Conservation (phyloP, 2,329 filamentous ascomycete genomes). For the Phialocephala subalpina region DNA sequence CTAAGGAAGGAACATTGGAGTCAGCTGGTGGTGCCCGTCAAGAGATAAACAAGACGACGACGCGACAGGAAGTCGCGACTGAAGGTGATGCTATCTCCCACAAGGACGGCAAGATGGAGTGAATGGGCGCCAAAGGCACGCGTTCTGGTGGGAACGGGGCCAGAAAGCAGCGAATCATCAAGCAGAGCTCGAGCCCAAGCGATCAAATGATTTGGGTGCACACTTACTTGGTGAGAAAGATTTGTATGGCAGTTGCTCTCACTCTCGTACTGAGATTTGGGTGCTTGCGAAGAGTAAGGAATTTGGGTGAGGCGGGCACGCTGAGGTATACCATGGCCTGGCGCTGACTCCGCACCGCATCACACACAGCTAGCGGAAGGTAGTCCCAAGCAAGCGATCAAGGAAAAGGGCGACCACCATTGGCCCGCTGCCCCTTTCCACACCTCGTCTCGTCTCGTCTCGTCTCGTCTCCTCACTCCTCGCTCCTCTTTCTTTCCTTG, state of each 20-base stretch:
- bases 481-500: too few relatives aligned
- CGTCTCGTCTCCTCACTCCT: too few relatives aligned
- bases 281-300: background rate
- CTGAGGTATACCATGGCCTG: too few relatives aligned
- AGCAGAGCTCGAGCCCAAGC: background rate
- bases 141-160: constrained; percentile 23
- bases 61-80: constrained; percentile 34
- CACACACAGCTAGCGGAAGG: background rate
- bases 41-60: constrained; percentile 33
- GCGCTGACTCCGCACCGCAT: too few relatives aligned
- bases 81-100: constrained; percentile 25
- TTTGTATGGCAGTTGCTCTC: too few relatives aligned
- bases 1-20: constrained; percentile 27
- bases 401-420: background rate
- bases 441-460: too few relatives aligned
- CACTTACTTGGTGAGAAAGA: background rate
- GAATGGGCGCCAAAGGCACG: constrained; percentile 27
- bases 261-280: too few relatives aligned
- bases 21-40: constrained; percentile 30
- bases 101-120: constrained; percentile 15
- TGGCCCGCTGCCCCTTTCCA: background rate
- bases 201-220: background rate
- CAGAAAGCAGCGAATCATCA: constrained; percentile 18
- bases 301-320: constrained; percentile 2
- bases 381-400: background rate